A percentile compares a stretch with the other conserved stretches of the same genome.
phyloP scores from a whole-genome alignment of 768 basidiomycete genomes.

The Antrodiella citrinella region DNA sequence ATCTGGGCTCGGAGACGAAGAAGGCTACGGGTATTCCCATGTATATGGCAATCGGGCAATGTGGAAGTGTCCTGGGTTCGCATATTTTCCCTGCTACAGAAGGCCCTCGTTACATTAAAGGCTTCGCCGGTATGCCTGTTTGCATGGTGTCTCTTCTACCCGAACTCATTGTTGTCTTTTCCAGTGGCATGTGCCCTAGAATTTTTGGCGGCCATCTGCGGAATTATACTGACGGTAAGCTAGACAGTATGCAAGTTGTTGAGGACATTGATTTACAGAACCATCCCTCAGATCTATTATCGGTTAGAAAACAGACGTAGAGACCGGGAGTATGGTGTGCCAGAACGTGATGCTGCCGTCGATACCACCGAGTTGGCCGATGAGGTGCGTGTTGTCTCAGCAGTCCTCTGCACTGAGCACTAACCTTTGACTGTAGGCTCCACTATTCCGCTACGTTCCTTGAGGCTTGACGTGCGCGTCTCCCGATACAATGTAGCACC shows the following conservation, averaged over 20 bases:
- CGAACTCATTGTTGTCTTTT: conserved; percentile 4
- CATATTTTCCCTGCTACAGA: conserved; percentile 34
- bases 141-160: not conserved
- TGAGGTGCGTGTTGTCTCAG: conserved; percentile 10
- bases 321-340: conserved; percentile 18
- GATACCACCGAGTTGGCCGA: conserved; percentile 20
- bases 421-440: conserved; percentile 8
- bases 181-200: conserved; percentile 16
- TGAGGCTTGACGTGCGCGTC: too few species aligned
- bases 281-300: conserved; percentile 8
- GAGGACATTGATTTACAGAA: not conserved
- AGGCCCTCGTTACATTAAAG: conserved; percentile 31
- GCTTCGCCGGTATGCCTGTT: not conserved
- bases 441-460: conserved; percentile 16
- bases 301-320: conserved; percentile 12
- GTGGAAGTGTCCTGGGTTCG: conserved; percentile 32
- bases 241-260: not conserved
- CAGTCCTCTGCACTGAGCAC: not conserved
- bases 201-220: conserved; percentile 13
- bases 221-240: conserved; percentile 15
- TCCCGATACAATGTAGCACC: too few species aligned
- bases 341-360: conserved; percentile 15
- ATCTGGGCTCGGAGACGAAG: conserved; percentile 38
- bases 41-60: conserved; percentile 35
- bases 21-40: conserved; percentile 34